Base-by-base conservation (phyloP, 2,329 filamentous ascomycete genomes). In the Penicillium frequentans region DNA sequence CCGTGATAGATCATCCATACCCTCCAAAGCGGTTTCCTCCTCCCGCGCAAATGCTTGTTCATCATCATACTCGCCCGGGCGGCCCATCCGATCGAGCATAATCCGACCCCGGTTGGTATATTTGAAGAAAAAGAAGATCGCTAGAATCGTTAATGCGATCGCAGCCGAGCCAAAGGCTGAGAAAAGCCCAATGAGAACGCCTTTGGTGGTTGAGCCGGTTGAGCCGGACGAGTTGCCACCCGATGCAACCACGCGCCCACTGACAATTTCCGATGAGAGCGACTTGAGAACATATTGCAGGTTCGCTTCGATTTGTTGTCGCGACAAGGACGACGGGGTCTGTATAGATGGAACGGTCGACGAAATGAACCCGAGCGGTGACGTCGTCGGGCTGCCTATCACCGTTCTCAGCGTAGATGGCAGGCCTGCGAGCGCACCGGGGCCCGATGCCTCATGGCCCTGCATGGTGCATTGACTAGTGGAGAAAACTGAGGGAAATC, bases 61-160 rank as follows among this genome's bases (percentile, higher is more conserved):
- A 77, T 99, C 95, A 73, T 99, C 95, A 75, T 92, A 99, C 77
- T 98, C 95, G 68, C 95, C 95, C 0, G 95, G 95, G 58, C 93
- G 84, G 46, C 92, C 92, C 74, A 99, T 89, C 63, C 93, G 88
- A 78, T 99, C 95, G 65, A 99, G 84, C 62, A 98, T 86, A 70
- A 99, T 97, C 66, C 93, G 86, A 44, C 93, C 93, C 50, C 89
- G 89, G 54, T 83, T 86, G 37, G 93, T 97, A 74, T 96, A 96
- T 77, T 90, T 86, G 76, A 98, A 95, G 79, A 97, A 95, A 77
- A 96, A 97, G 72, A 98, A 86, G 70, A 95, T 79, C 53, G 89
- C 81, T 67, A 93, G 87, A 57, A 96, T 81, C 61, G 96, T 74
- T 56, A 90, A 88, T 61, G 96, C 91, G 56, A 97, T 81, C 31